phyloP scores from a whole-genome alignment of 768 basidiomycete genomes.

The Boletellus emodensis region DNA sequence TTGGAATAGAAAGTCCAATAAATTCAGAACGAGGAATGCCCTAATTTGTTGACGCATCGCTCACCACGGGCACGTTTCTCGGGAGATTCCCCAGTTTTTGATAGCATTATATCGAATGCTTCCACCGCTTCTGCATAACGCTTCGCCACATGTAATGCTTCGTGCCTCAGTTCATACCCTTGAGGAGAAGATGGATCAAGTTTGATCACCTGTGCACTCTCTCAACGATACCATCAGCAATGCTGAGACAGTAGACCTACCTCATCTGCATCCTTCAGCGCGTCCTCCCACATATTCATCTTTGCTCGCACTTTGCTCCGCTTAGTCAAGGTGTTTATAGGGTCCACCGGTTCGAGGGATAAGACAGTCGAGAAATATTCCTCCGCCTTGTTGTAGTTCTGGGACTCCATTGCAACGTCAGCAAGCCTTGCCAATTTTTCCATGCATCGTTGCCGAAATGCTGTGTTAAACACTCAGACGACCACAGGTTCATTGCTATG shows the following conservation, averaged over 20 bases:
- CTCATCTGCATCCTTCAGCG: constrained; percentile 12
- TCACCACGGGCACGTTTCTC: background rate
- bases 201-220: background rate
- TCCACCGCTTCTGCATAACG: background rate
- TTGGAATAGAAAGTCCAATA: no score
- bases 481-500: background rate
- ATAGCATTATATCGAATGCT: background rate
- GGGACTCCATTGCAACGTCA: no score
- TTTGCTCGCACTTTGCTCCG: no score
- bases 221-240: background rate
- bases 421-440: no score
- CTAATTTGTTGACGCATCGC: background rate
- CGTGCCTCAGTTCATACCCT: background rate
- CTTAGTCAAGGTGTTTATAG: no score
- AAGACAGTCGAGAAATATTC: no score
- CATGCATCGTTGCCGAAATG: no score
- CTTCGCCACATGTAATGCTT: background rate
- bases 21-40: no score
- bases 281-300: background rate
- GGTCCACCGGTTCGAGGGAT: no score
- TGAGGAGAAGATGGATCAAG: background rate
- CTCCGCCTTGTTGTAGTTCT: no score
- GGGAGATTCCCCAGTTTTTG: background rate
- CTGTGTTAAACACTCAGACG: background rate
- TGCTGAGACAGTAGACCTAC: background rate